A percentile compares a stretch with the other conserved stretches of the same genome.
Evolutionary conservation across 345 rosid genomes (phyloP).

Genomic region (Lagerstroemia speciosa): DNA sequence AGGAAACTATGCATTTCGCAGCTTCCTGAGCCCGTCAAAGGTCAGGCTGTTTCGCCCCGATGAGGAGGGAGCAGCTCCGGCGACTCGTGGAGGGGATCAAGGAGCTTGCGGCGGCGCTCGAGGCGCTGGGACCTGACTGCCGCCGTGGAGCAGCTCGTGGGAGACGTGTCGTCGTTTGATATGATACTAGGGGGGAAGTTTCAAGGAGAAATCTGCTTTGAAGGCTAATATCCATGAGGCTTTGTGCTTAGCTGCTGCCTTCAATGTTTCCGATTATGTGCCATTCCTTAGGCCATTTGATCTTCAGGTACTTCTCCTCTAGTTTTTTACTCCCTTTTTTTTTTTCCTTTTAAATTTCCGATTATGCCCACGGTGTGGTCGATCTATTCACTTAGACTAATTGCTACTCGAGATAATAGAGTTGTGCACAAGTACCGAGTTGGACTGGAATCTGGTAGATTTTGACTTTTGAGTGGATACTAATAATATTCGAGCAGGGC

Average conservation of each 20-base stretch:
- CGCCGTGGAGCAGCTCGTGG: background rate
- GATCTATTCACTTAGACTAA: no score
- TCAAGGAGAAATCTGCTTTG: background rate
- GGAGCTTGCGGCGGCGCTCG: background rate
- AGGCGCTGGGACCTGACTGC: slow-evolving; percentile 2
- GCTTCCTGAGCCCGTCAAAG: slow-evolving; percentile 17
- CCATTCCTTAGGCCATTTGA: slow-evolving; percentile 9
- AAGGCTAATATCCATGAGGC: background rate
- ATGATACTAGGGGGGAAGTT: slow-evolving; percentile 6
- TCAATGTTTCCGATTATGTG: slow-evolving; percentile 4
- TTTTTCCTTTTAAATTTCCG: no score
- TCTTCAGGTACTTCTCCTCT: slow-evolving; percentile 3
- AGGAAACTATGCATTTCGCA: slow-evolving; percentile 19
- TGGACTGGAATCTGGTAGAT: no score
- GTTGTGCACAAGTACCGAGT: no score
- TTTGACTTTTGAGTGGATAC: no score
- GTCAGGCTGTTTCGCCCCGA: slow-evolving; percentile 10
- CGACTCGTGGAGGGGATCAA: slow-evolving; percentile 1
- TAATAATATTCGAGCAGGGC: no score
- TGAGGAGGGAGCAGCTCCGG: slow-evolving; percentile 12
- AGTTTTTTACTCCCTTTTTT: no score
- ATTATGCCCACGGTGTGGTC: no score
- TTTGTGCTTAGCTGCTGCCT: background rate
- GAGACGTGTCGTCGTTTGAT: background rate
- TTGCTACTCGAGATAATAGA: no score